Conservation (phyloP, 2,329 filamentous ascomycete genomes). For the Penicillium occitanis region DNA sequence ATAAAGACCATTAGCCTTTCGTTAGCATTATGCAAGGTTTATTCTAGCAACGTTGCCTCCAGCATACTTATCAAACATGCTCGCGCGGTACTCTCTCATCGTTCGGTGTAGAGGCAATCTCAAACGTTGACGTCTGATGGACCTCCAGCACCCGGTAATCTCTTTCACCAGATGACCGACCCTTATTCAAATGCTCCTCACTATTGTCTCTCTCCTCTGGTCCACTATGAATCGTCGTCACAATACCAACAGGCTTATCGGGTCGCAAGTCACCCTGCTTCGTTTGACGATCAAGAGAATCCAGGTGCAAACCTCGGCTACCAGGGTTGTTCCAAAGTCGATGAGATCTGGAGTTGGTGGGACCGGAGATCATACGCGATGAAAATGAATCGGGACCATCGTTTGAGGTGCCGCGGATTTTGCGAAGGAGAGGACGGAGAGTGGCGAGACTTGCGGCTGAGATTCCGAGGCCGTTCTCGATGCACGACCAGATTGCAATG, state of each 20-base stretch:
- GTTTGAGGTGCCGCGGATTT: conserved; percentile 40
- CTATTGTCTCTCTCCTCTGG: neutral
- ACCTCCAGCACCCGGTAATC: conserved; percentile 1
- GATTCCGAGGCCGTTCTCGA: conserved; percentile 43
- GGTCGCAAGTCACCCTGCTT: neutral
- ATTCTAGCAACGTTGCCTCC: no score
- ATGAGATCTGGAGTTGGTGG: neutral
- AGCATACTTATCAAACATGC: neutral
- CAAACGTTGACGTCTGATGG: conserved; percentile 3
- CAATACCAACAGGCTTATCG: neutral
- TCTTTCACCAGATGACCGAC: neutral
- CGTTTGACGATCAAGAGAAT: neutral
- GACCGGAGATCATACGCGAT: neutral
- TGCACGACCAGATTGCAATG: conserved; percentile 44
- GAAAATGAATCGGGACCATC: conserved; percentile 21
- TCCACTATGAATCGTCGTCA: conserved; percentile 2
- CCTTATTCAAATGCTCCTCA: conserved; percentile 6
- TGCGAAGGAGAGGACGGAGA: conserved; percentile 44
- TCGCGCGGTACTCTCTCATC: conserved; percentile 6
- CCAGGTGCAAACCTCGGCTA: neutral
- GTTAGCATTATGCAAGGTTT: no score
- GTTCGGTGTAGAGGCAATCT: neutral
- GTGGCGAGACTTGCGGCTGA: conserved; percentile 51
- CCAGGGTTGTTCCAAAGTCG: neutral
- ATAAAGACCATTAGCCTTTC: neutral